Base-by-base conservation (phyloP, 2,329 filamentous ascomycete genomes). In the Diaporthe helianthi region DNA sequence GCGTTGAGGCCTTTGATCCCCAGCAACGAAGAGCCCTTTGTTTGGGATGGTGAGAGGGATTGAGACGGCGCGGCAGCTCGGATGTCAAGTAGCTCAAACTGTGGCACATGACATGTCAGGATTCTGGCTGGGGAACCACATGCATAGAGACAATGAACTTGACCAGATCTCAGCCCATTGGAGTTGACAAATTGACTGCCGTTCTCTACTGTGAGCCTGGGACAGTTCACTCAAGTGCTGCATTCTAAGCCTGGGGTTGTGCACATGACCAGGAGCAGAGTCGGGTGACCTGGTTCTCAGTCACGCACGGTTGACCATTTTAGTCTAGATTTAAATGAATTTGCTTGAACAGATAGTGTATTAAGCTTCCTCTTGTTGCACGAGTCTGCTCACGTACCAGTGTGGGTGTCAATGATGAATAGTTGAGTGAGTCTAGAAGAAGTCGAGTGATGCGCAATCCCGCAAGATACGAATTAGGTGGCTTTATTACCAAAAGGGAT, bases 1-100 rank as follows among this genome's bases (percentile, higher is more conserved):
- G 85, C 84, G 0, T 68, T 87, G 63, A 75, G 82, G 69, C 74
- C 73, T 3, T 66, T 83, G 73, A 78, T 84, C 31, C 76, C 76
- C 0, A 76, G 77, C 4, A 70, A 67, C 0, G 73, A 77, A 3
- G 82, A 84, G 76, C 75, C 75, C 24, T 84, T 80, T 70, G 71
- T 83, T 2, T 84, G 82, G 82, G 80, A 82, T 49, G 80, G 79
- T 0, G 78, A 73, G 55, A 69, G 60, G 60, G 65, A 66, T 12
- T 70, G 58, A 46, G 13, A 36, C 15, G 19, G 33, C 15, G 15
- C 19, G 29, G n/a, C n/a, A n/a, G n/a, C n/a, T n/a, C n/a, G 26
- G 26, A 22, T 9, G n/a, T 63, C 1, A 7, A 5, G 6, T 6
- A 7, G 17, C 41, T 17, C 12, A n/a, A 24, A 9, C 10, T 8